Evolutionary conservation across 2,329 filamentous ascomycete species (phyloP).

Genomic region (Aspergillus chevalieri): DNA sequence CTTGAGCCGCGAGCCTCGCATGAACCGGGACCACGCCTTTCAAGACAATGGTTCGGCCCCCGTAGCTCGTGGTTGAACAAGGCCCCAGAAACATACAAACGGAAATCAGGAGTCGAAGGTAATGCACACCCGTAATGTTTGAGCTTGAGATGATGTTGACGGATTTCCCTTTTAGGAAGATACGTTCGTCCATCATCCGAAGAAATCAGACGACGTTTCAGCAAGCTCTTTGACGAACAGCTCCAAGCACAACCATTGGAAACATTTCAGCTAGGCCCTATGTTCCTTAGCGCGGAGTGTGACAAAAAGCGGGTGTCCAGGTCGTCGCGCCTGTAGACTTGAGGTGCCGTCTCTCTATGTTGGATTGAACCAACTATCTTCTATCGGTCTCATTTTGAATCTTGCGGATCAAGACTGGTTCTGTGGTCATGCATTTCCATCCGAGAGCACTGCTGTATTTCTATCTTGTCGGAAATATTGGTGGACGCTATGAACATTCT

Average conservation of each 20-base stretch:
- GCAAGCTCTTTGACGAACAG: slow-evolving; percentile 28
- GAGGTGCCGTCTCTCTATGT: not conserved
- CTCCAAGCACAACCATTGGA: slow-evolving; percentile 18
- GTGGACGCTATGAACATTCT: not conserved
- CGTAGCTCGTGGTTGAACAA: slow-evolving; percentile 17
- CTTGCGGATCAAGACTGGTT: not conserved
- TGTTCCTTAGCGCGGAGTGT: not conserved
- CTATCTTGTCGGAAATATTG: not conserved
- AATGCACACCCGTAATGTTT: slow-evolving; percentile 3
- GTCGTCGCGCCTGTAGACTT: not conserved
- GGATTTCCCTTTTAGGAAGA: slow-evolving; percentile 6
- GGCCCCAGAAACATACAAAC: slow-evolving; percentile 8
- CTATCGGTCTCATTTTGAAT: not conserved
- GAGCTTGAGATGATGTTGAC: not conserved
- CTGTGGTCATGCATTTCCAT: not conserved
- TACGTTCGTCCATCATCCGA: slow-evolving; percentile 25
- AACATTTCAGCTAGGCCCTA: slow-evolving; percentile 18
- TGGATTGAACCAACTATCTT: not conserved
- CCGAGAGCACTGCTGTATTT: not conserved
- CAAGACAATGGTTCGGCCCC: slow-evolving; percentile 9
- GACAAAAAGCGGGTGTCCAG: not conserved
- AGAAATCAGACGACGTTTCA: slow-evolving; percentile 27
- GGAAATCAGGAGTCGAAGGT: slow-evolving; percentile 7
- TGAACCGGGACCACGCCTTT: slow-evolving; percentile 5
- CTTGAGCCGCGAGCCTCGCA: not conserved